Evolutionary conservation across 2,329 filamentous ascomycete species (phyloP).

Genomic region (Neofusicoccum umdonicola): DNA sequence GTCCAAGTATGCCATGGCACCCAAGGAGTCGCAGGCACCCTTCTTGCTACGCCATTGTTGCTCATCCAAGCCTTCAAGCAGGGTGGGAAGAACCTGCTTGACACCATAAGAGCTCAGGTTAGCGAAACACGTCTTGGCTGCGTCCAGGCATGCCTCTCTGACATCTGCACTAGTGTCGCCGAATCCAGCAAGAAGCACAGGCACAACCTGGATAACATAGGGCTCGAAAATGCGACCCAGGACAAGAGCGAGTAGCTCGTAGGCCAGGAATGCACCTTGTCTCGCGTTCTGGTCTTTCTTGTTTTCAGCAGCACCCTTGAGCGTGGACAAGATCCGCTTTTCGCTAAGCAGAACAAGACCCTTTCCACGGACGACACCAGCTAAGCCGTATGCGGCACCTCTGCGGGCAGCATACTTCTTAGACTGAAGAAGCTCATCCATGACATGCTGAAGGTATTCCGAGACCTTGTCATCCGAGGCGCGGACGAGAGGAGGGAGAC

Average conservation of each 20-base stretch:
- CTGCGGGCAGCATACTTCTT: constrained; percentile 92
- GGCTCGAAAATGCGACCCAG: constrained; percentile 90
- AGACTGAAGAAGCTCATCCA: constrained; percentile 77
- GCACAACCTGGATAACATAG: constrained; percentile 93
- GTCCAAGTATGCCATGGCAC: constrained; percentile 97
- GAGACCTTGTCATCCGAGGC: constrained; percentile 74
- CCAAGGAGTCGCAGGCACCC: constrained; percentile 91
- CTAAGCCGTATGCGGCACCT: constrained; percentile 91
- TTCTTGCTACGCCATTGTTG: constrained; percentile 98
- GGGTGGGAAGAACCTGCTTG: constrained; percentile 86
- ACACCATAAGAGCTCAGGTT: constrained; percentile 94
- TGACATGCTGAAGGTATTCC: constrained; percentile 75
- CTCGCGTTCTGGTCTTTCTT: constrained; percentile 89
- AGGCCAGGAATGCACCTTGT: constrained; percentile 84
- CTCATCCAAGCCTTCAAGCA: constrained; percentile 89
- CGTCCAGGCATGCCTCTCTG: constrained; percentile 86
- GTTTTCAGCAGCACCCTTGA: constrained; percentile 84
- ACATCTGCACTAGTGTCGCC: constrained; percentile 87
- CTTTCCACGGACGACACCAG: constrained; percentile 83
- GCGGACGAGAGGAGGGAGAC: constrained; percentile 83
- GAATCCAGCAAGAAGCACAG: constrained; percentile 83
- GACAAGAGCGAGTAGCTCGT: constrained; percentile 83
- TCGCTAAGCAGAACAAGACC: constrained; percentile 80
- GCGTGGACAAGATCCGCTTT: constrained; percentile 77
- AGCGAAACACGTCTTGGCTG: constrained; percentile 90